Conservation (phyloP, 2,329 filamentous ascomycete genomes). For the Diaporthe australafricana region DNA sequence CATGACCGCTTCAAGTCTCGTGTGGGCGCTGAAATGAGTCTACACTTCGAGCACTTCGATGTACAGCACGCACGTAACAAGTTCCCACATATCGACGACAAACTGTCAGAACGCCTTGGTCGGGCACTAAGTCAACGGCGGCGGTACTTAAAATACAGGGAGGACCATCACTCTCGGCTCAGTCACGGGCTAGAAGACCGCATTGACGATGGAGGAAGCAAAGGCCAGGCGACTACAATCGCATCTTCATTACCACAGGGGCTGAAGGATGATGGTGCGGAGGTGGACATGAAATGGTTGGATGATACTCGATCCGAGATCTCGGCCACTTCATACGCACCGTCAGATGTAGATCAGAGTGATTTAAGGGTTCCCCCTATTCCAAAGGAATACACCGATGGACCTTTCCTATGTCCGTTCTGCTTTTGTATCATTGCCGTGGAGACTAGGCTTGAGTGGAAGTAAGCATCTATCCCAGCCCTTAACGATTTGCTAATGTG, state of each 20-base stretch:
- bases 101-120: not conserved
- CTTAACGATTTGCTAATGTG: not conserved
- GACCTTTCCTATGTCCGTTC: not conserved
- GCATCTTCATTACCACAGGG: not conserved
- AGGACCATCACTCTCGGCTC: not conserved
- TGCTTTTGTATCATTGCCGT: not conserved
- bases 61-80: not conserved
- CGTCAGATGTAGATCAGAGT: not conserved
- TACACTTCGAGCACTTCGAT: not conserved
- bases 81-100: not conserved
- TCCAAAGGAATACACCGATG: not conserved
- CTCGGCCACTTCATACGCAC: not conserved
- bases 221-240: not conserved
- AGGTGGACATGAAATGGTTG: no score
- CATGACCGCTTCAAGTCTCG: not conserved
- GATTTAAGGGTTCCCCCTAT: not conserved
- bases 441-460: not conserved
- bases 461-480: not conserved
- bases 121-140: not conserved
- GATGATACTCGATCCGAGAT: no score
- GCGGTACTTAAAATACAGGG: not conserved
- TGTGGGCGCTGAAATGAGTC: not conserved
- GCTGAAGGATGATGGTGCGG: not conserved
- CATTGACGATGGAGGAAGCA: not conserved
- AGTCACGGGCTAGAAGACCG: not conserved